Conservation (phyloP, 2,329 filamentous ascomycete genomes). For the Nannizziopsis arthrosporioides region DNA sequence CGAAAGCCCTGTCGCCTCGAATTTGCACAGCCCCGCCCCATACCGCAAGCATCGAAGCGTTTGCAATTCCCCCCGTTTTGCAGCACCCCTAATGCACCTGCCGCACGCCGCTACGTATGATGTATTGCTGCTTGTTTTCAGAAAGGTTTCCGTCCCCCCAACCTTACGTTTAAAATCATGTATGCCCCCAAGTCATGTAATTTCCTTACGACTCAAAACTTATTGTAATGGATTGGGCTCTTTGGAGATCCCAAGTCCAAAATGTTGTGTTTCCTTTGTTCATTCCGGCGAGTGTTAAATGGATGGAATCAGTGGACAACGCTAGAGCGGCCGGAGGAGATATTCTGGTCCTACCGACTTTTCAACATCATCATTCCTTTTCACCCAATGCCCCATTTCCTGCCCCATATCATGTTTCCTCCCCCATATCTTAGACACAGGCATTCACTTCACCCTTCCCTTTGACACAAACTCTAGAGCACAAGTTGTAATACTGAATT, state of each 20-base stretch:
- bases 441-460: slow-evolving; percentile 12
- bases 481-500: slow-evolving; percentile 17
- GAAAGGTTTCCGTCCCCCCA: slow-evolving; percentile 17
- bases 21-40: background rate
- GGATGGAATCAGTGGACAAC: background rate
- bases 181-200: slow-evolving; percentile 36
- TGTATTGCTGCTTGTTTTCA: slow-evolving; percentile 15
- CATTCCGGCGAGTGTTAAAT: slow-evolving; percentile 6
- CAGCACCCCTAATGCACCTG: background rate
- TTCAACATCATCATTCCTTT: background rate
- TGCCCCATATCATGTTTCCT: background rate
- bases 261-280: slow-evolving; percentile 3
- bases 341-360: background rate
- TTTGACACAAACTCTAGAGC: slow-evolving; percentile 6
- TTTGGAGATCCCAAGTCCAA: slow-evolving; percentile 5
- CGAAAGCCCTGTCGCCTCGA: background rate
- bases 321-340: slow-evolving; percentile 6
- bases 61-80: slow-evolving; percentile 2
- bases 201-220: slow-evolving; percentile 14
- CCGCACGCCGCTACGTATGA: slow-evolving; percentile 8
- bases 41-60: slow-evolving; percentile 7
- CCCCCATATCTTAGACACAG: slow-evolving; percentile 3
- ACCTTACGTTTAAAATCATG: slow-evolving; percentile 26
- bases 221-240: slow-evolving; percentile 9
- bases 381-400: background rate